Evolutionary conservation across 176 grass and related monocot genomes (phyloP).

Genomic region (Metroxylon sagu): DNA sequence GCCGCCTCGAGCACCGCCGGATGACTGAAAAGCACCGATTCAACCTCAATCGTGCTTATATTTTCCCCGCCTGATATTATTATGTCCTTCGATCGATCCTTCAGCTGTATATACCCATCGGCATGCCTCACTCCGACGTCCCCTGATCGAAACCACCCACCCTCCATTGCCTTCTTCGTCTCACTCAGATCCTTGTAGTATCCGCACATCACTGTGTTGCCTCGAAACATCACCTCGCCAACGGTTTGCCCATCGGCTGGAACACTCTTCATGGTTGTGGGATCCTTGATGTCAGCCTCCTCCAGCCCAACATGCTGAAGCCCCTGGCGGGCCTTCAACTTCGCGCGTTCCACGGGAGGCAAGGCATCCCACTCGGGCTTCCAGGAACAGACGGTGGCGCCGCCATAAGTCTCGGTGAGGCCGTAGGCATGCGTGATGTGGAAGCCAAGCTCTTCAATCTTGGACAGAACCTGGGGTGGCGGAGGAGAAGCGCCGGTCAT

Average conservation of each 20-base stretch:
- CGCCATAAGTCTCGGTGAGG: conserved; percentile 34
- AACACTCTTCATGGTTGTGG: conserved; percentile 28
- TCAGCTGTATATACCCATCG: conserved; percentile 44
- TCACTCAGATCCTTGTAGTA: conserved; percentile 21
- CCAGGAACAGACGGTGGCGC: conserved; percentile 35
- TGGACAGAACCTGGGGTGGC: conserved; percentile 20
- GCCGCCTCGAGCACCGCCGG: conserved; percentile 32
- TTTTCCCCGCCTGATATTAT: conserved; percentile 42
- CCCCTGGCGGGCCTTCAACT: conserved; percentile 35
- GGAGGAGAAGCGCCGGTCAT: conserved; percentile 36
- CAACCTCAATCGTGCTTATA: conserved; percentile 50
- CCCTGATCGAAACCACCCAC: conserved; percentile 36
- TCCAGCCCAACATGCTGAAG: conserved; percentile 30
- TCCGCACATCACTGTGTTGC: conserved; percentile 57
- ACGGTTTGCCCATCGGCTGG: conserved; percentile 25
- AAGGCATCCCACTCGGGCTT: conserved; percentile 52
- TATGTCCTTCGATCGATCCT: conserved; percentile 47
- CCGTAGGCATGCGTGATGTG: conserved; percentile 34
- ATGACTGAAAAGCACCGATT: conserved; percentile 36
- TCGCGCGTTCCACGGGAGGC: conserved; percentile 19
- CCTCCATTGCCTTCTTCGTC: conserved; percentile 28
- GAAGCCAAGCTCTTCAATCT: conserved; percentile 38
- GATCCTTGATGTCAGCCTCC: conserved; percentile 32
- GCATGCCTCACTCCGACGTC: conserved; percentile 42
- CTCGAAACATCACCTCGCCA: conserved; percentile 45